Evolutionary conservation across 2,329 filamentous ascomycete species (phyloP).

Genomic region (Delphinella strobiligena): DNA sequence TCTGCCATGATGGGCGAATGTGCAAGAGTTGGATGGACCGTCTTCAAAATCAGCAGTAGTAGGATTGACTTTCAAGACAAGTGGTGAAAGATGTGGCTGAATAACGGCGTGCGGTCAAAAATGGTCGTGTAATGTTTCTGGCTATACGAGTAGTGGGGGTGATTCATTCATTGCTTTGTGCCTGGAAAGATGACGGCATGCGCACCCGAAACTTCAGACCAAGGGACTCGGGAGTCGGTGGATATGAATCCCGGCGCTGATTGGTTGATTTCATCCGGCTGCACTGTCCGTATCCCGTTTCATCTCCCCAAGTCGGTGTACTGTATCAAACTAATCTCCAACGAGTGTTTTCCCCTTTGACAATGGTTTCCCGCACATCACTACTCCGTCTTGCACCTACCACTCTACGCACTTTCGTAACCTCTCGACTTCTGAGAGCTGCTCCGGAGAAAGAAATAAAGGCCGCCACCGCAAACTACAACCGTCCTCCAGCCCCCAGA

Average conservation of each 20-base stretch:
- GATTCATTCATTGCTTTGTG: not conserved
- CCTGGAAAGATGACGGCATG: not conserved
- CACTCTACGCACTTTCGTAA: not conserved
- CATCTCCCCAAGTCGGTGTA: not conserved
- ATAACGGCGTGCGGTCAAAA: too few relatives aligned
- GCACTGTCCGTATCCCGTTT: not conserved
- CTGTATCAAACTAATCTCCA: not conserved
- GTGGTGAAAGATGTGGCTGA: too few relatives aligned
- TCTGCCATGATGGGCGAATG: slow-evolving; percentile 8
- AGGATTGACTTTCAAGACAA: too few relatives aligned
- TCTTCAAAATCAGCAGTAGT: too few relatives aligned
- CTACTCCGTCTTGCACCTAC: not conserved
- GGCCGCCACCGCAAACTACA: slow-evolving; percentile 5
- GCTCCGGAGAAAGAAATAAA: slow-evolving; percentile 6
- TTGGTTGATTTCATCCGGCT: not conserved
- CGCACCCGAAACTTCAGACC: too few relatives aligned
- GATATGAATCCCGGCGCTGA: not conserved
- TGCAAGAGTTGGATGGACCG: too few relatives aligned
- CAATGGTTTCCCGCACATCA: not conserved
- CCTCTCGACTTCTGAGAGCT: slow-evolving; percentile 2
- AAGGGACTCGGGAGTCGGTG: not conserved
- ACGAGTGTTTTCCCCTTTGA: too few relatives aligned
- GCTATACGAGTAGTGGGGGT: too few relatives aligned
- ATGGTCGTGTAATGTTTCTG: too few relatives aligned
- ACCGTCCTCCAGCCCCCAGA: slow-evolving; percentile 8